A percentile compares a stretch with the other conserved stretches of the same genome.
phyloP scores from a whole-genome alignment of 2,329 filamentous ascomycete genomes.

The Beauveria scarabaeidicola region DNA sequence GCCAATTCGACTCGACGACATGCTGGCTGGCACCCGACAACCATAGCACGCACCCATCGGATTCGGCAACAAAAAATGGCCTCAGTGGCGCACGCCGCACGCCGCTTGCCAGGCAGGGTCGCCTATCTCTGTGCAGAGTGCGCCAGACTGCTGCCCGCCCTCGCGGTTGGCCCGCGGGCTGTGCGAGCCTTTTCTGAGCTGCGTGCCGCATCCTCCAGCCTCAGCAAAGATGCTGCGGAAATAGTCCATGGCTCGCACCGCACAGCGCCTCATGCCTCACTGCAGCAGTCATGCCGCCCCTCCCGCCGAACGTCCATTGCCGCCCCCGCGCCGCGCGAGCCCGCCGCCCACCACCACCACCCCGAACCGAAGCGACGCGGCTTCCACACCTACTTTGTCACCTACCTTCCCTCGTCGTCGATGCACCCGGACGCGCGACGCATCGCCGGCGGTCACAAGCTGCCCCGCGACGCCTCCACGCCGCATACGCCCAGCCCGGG shows the following conservation, averaged over 20 bases:
- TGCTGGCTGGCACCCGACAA: background rate
- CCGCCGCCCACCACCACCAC: background rate
- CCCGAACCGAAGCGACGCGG: conserved; percentile 29
- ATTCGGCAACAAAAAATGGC: conserved; percentile 13
- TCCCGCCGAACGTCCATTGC: conserved; percentile 3
- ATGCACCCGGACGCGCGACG: conserved; percentile 75
- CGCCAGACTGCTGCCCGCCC: conserved; percentile 2
- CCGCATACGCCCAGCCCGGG: conserved; percentile 57
- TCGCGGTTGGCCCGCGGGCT: background rate
- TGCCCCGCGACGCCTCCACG: conserved; percentile 75
- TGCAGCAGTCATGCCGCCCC: background rate
- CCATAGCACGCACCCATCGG: background rate
- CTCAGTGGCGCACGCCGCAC: conserved; percentile 14
- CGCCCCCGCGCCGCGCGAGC: background rate
- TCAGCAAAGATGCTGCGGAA: background rate
- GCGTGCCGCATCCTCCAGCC: background rate
- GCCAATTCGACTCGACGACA: background rate
- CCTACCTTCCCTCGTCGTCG: conserved; percentile 86
- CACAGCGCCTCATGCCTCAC: background rate
- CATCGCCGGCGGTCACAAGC: conserved; percentile 63
- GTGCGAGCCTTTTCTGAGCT: conserved; percentile 6
- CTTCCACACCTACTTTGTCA: conserved; percentile 97
- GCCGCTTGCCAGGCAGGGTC: conserved; percentile 16
- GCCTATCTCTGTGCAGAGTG: conserved; percentile 14
- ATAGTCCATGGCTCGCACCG: background rate